Base-by-base conservation (phyloP, 2,329 filamentous ascomycete genomes). In the Cladosporium sp. region DNA sequence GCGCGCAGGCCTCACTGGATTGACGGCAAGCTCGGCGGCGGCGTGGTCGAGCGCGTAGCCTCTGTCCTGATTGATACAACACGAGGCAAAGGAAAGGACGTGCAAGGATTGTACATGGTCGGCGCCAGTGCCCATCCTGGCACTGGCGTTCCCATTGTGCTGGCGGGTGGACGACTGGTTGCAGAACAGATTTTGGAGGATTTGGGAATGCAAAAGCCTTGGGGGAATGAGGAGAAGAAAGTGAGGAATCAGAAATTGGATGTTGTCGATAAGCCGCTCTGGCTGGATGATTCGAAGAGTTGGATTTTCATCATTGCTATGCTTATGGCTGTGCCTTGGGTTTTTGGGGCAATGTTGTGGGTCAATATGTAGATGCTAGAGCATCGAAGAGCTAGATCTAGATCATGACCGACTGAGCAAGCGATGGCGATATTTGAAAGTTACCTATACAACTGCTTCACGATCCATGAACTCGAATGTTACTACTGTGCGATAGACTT, bases 51-150 rank as follows among this genome's bases (percentile, higher is more conserved):
- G 4, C 58, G 64, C 8, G 62, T 67, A 12, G 60, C 47, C 13
- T 64, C 67, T 48, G 62, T 64, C 8, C 28, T 69, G 3, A 61
- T 62, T 6, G 69, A 71, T 56, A 56, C 64, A 4, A 49, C 60
- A 0, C 42, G 68, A 22, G 55, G 55, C 8, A 45, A 58, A n/a
- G 49, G 37, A 20, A 64, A 62, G 4, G 77, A 75, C 4, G 73
- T 86, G 17, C 62, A 74, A 12, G 74, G 76, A 2, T 70, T 85
- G 22, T 90, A 89, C 67, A 90, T 91, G 66, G 88, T 90, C 0
- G 88, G 88, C 34, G 88, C 88, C 1, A 87, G 83, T 66, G 88
- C 87, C 19, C 88, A 91, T 74, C 88, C 88, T 0, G 88, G 88
- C 1, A 90, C 88, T 0, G 88, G 88, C 0, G 88, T 91, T 19